Conservation (phyloP, 2,329 filamentous ascomycete genomes). For the Cordyceps tenuipes region DNA sequence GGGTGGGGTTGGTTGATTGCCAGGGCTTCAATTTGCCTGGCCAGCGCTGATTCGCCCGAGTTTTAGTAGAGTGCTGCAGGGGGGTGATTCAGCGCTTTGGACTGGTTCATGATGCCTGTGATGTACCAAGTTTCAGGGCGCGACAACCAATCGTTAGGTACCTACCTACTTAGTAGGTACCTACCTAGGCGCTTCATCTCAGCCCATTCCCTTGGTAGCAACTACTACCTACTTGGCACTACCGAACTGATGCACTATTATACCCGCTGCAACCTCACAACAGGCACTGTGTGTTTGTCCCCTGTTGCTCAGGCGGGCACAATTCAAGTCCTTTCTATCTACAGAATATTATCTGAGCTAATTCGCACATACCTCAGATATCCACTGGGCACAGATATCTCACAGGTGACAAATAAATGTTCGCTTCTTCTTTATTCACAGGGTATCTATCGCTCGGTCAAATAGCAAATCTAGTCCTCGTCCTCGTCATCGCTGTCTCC, state of each 20-base stretch:
- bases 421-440: neutral
- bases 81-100: neutral
- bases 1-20: constrained; percentile 3
- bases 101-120: neutral
- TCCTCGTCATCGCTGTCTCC: constrained; percentile 70
- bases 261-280: neutral
- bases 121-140: neutral
- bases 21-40: neutral
- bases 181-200: too few relatives aligned
- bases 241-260: neutral
- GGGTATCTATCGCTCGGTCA: neutral
- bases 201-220: too few relatives aligned
- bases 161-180: too few relatives aligned
- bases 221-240: too few relatives aligned
- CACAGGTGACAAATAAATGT: too few relatives aligned
- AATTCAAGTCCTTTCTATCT: too few relatives aligned
- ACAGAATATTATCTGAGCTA: too few relatives aligned
- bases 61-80: neutral
- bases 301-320: too few relatives aligned
- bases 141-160: neutral
- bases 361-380: too few relatives aligned
- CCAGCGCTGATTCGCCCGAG: constrained; percentile 1
- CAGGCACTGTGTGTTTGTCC: neutral
- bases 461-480: constrained; percentile 11
- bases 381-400: too few relatives aligned